These are phyloP conservation scores for Plenodomus biglobosus DNA, from an alignment of 2,329 filamentous ascomycete genomes.

Conservation along the genomic window DNA sequence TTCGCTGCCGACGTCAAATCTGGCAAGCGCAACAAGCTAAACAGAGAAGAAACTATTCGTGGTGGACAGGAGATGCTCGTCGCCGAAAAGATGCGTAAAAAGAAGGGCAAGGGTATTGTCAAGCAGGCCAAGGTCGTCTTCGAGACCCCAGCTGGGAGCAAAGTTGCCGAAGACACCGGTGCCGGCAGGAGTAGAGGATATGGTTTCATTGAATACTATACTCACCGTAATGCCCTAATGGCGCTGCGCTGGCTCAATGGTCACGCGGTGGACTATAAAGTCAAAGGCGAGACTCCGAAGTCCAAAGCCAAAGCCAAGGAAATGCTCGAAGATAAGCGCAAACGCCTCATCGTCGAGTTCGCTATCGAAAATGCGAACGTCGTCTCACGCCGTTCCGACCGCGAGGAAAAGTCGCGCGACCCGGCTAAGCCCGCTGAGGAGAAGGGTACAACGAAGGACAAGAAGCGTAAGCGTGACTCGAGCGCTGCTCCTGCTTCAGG, in stretches of 20 bases:
- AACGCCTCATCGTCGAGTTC: conserved; percentile 91
- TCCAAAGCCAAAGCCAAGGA: conserved; percentile 45
- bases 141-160: conserved; percentile 81
- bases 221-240: conserved; percentile 92
- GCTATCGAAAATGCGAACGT: conserved; percentile 98
- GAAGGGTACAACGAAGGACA: conserved; percentile 18
- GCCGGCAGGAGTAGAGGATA: conserved; percentile 88
- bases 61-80: conserved; percentile 78
- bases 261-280: conserved; percentile 58
- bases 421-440: conserved; percentile 38
- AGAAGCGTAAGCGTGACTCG: conserved; percentile 46
- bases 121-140: conserved; percentile 94
- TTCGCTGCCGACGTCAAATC: conserved; percentile 88
- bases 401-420: conserved; percentile 59
- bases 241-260: conserved; percentile 92
- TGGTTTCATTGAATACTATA: conserved; percentile 95
- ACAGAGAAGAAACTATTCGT: conserved; percentile 83
- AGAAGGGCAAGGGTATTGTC: conserved; percentile 83
- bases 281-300: conserved; percentile 51
- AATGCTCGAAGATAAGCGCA: conserved; percentile 71
- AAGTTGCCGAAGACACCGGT: conserved; percentile 74
- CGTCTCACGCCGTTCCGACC: conserved; percentile 72
- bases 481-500: conserved; percentile 8
- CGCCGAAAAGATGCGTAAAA: conserved; percentile 76
- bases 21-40: conserved; percentile 73